These are phyloP conservation scores for Verticillium longisporum DNA, from an alignment of 2,329 filamentous ascomycete genomes.

Conservation along the genomic window DNA sequence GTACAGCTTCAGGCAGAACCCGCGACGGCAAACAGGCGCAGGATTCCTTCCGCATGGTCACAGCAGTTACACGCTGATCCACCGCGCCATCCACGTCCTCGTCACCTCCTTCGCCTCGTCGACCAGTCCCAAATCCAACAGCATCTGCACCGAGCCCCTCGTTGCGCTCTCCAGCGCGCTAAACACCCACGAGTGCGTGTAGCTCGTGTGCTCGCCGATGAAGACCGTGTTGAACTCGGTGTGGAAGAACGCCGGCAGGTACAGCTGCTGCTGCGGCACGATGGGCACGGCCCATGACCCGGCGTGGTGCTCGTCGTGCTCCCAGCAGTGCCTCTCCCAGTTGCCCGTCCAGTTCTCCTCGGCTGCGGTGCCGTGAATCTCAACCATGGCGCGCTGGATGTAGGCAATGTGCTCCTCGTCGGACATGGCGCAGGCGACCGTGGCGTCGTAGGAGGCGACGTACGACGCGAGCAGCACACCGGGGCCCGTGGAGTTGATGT, in stretches of 20 bases:
- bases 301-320: slow-evolving; percentile 46
- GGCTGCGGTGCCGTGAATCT: slow-evolving; percentile 45
- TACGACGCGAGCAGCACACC: slow-evolving; percentile 46
- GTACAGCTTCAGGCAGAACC: too few species aligned
- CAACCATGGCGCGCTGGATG: slow-evolving; percentile 46
- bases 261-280: slow-evolving; percentile 50
- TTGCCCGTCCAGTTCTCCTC: slow-evolving; percentile 49
- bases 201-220: slow-evolving; percentile 31
- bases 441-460: slow-evolving; percentile 29
- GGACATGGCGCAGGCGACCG: slow-evolving; percentile 32
- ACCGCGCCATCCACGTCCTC: slow-evolving; percentile 53
- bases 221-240: slow-evolving; percentile 41
- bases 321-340: slow-evolving; percentile 54
- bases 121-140: slow-evolving; percentile 48
- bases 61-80: slow-evolving; percentile 26
- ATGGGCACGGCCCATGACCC: slow-evolving; percentile 47
- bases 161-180: slow-evolving; percentile 48
- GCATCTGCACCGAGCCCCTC: slow-evolving; percentile 45
- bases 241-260: slow-evolving; percentile 52
- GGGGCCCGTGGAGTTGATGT: slow-evolving; percentile 41
- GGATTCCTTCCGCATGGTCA: not conserved
- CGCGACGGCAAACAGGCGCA: too few species aligned
- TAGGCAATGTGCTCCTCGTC: slow-evolving; percentile 46
- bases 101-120: slow-evolving; percentile 54
- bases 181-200: slow-evolving; percentile 50